phyloP scores from a whole-genome alignment of 1,139 yeast genomes.

The Magnusiomyces magnusii region DNA sequence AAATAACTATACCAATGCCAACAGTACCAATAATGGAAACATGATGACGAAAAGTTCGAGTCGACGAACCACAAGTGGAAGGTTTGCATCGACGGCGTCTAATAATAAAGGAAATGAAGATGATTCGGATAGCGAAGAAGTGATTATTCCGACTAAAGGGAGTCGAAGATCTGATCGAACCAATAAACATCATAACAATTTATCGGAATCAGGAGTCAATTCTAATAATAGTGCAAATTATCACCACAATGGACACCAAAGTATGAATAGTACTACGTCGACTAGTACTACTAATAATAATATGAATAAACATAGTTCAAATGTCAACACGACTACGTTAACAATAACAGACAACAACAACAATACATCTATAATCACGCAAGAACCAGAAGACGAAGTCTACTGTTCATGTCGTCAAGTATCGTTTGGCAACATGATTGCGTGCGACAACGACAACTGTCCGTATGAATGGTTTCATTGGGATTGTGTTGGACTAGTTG shows the following conservation, averaged over 20 bases:
- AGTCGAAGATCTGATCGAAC: background rate
- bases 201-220: background rate
- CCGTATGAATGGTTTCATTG: conserved; percentile 80
- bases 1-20: background rate
- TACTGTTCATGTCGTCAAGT: conserved; percentile 83
- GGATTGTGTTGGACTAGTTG: conserved; percentile 65
- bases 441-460: conserved; percentile 80
- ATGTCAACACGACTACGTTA: background rate
- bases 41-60: background rate
- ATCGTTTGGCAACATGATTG: conserved; percentile 87
- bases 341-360: background rate
- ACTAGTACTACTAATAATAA: too few species aligned
- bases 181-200: background rate
- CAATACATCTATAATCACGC: background rate
- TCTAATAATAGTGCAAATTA: background rate
- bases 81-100: background rate
- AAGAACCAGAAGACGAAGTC: conserved; percentile 52
- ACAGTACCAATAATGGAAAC: background rate
- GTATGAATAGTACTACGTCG: too few species aligned
- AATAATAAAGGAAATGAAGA: background rate
- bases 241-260: background rate
- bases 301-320: too few species aligned
- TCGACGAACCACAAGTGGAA: background rate
- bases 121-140: background rate
- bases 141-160: background rate